Evolutionary conservation across 2,329 filamentous ascomycete species (phyloP).

Genomic region (Onygenales sp.): DNA sequence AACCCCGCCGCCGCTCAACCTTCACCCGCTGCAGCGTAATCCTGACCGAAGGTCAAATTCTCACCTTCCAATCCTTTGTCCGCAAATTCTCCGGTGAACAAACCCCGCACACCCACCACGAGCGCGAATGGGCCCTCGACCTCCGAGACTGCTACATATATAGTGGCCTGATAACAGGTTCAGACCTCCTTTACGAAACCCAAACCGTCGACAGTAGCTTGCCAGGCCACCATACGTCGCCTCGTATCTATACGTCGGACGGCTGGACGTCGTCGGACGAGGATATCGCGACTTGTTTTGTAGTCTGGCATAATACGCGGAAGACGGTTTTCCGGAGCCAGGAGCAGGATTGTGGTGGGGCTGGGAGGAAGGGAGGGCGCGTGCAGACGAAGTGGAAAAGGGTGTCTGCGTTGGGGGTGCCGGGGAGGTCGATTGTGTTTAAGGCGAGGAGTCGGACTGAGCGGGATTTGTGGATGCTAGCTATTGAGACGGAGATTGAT

Average conservation of each 20-base stretch:
- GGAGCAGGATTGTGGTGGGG: conserved; percentile 22
- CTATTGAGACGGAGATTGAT: conserved; percentile 58
- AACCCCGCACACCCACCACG: conserved; percentile 52
- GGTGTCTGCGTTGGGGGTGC: conserved; percentile 52
- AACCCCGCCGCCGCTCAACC: conserved; percentile 52
- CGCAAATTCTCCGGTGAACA: conserved; percentile 46
- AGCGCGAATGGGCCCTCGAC: conserved; percentile 49
- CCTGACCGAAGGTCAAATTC: conserved; percentile 49
- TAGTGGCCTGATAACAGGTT: conserved; percentile 52
- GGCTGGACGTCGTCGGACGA: conserved; percentile 54
- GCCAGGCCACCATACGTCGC: conserved; percentile 50
- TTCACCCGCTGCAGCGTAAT: conserved; percentile 54
- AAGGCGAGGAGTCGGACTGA: conserved; percentile 55
- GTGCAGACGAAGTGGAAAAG: conserved; percentile 41
- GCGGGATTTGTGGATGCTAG: conserved; percentile 59
- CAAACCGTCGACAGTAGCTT: conserved; percentile 55
- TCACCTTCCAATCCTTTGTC: conserved; percentile 53
- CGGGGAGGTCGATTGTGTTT: conserved; percentile 56
- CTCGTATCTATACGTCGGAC: conserved; percentile 51
- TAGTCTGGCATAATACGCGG: conserved; percentile 53
- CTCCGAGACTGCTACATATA: conserved; percentile 58
- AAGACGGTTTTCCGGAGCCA: conserved; percentile 46
- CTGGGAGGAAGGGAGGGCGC: conserved; percentile 19
- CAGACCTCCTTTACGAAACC: conserved; percentile 54
- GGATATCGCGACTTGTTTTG: conserved; percentile 57